Evolutionary conservation across 768 basidiomycete genomes (phyloP), one percentile per base, ranked within the genome.

Genomic region (Coprinopsis sp.): DNA sequence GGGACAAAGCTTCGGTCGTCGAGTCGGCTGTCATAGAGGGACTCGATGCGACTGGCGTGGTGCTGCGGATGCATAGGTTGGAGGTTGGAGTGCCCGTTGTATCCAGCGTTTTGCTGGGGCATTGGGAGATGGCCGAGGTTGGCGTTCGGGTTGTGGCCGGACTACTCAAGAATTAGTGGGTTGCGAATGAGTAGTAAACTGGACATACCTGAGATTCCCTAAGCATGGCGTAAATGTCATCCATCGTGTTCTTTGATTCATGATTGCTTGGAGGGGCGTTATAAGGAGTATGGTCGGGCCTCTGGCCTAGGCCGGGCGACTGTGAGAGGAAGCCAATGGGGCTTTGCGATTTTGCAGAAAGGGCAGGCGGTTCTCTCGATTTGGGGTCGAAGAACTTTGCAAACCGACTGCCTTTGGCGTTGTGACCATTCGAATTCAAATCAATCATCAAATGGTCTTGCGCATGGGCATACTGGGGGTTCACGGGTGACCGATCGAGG

Each of bases 321-420:
- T 73, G 64, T 36, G 78, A 68, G 33, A 64, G 59, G 33, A 72
- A 64, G 16, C 68, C 67, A 25, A 63, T 64, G 5, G 65, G 62
- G 8, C 64, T 63, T 30, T 68, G 64, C 22, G 65, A 54, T 49
- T 78, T 78, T 13, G 65, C 55, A 25, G 64, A 52, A 30, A 63
- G 51, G 16, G 57, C 40, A 24, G 52, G 54, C 16, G 55, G 56
- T 12, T 82, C 81, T 51, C 73, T 74, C 21, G 67, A 63, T 62
- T 87, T 89, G n/a, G 76, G 76, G 54, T 91, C 88, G 52, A 91
- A 91, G 63, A 90, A 89, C 60, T 90, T 91, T 25, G 87, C 89
- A 61, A 91, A 86, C 29, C 89, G 81, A 59, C 88, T 91, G 31
- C 88, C 88, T 62, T 84, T 88, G 21, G 72, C 73, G 12, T 78